Evolutionary conservation across 495 filamentous ascomycete species (phyloP), one percentile per base, ranked within the genome.

Genomic region (Lasiosphaeriaceae sp.): DNA sequence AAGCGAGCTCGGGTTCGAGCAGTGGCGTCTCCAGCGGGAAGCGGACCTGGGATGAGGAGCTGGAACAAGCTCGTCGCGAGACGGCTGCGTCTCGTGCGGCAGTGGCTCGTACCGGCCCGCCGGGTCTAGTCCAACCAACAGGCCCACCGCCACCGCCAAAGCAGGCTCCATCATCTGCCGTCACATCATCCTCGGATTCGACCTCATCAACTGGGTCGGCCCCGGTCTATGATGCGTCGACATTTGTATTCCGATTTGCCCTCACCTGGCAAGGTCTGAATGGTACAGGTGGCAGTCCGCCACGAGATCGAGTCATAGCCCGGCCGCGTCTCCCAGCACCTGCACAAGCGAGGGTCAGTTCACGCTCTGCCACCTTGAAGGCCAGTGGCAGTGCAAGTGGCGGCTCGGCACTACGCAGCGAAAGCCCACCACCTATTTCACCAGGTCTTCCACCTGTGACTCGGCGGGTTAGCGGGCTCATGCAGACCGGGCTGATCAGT

Each of bases 251-350:
- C 59, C 77, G 74, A 34, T 80, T 80, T 49, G 67, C 71, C 2
- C 65, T 80, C 34, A 64, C 60, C 4, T 69, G 62, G 60, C 64
- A 62, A 22, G 55, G 61, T n/a, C 47, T 61, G 41, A 57, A 52
- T 26, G 59, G 31, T 65, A 65, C 24, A 56, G 54, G 61, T 58
- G 11, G 59, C 19, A 47, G 47, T 50, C 62, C 72, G 11, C 61
- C 70, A 1, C 67, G 69, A 8, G 68, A 78, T 51, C 67, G 72
- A 16, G 65, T 76, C 54, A 79, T 97, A 5, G 81, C 77, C 50
- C 80, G 87, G 7, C 92, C 94, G 0, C 82, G 87, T 31, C 80
- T 97, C 2, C 93, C 94, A 2, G 79, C 82, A 2, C 81, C 87
- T 3, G 86, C 90, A 1, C 86, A 88, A 56, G 67, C 71, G 11